phyloP scores from a whole-genome alignment of 2,329 filamentous ascomycete genomes.

The Claviceps quebecensis region DNA sequence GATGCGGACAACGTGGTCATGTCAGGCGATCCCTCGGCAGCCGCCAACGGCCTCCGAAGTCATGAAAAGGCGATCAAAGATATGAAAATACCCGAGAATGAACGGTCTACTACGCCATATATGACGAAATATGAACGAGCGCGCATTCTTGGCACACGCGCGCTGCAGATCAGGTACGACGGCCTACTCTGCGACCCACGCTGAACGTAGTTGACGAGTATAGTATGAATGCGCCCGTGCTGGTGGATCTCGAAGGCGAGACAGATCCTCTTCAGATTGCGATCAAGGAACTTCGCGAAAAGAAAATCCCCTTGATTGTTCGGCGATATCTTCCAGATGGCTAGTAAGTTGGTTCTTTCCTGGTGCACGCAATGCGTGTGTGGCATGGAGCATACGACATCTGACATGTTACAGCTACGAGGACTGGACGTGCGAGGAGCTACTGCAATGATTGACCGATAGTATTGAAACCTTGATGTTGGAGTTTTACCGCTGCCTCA shows the following conservation, averaged over 20 bases:
- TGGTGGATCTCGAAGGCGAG: constrained; percentile 94
- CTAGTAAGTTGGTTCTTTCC: constrained; percentile 51
- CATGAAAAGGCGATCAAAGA: constrained; percentile 48
- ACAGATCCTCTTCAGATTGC: constrained; percentile 96
- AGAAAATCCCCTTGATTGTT: constrained; percentile 95
- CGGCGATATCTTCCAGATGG: constrained; percentile 93
- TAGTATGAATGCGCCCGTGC: constrained; percentile 93
- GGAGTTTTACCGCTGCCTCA: constrained; percentile 7
- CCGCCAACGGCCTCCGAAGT: constrained; percentile 38
- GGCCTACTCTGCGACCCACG: not conserved
- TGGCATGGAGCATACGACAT: not conserved
- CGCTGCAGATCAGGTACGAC: constrained; percentile 83
- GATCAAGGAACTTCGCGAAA: constrained; percentile 91
- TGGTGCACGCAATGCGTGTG: not conserved
- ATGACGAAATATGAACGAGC: constrained; percentile 99
- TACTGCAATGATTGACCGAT: constrained; percentile 43
- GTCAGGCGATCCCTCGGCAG: constrained; percentile 47
- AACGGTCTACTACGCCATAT: constrained; percentile 87
- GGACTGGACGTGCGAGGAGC: constrained; percentile 97
- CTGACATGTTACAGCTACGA: constrained; percentile 56
- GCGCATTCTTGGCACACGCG: constrained; percentile 81
- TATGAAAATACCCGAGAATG: constrained; percentile 82
- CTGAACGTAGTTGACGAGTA: too few species aligned
- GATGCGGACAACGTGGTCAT: constrained; percentile 46
- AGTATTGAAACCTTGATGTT: constrained; percentile 3